Conservation (phyloP, 2,329 filamentous ascomycete genomes). For the Ascocoryne sarcoides region DNA sequence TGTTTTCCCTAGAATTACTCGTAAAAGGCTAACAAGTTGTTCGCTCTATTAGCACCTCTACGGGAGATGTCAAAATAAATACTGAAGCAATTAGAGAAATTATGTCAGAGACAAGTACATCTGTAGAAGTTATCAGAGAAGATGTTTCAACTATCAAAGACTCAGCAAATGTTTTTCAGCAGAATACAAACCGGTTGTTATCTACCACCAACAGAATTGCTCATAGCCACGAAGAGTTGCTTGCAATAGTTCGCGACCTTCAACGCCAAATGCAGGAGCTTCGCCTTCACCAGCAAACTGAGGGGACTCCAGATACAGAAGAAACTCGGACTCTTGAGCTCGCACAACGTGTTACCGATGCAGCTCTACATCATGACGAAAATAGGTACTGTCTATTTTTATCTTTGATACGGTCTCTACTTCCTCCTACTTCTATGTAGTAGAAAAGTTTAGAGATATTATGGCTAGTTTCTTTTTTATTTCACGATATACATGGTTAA, state of each 20-base stretch:
- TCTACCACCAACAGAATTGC: neutral
- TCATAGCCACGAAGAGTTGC: neutral
- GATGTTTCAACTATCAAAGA: neutral
- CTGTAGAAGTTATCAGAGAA: neutral
- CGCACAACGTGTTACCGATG: neutral
- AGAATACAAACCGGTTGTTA: neutral
- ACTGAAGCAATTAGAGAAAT: neutral
- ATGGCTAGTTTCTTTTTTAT: too few relatives aligned
- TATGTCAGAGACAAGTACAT: neutral
- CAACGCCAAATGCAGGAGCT: neutral
- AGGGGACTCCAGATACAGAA: neutral
- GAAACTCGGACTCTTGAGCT: neutral
- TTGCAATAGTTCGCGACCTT: neutral
- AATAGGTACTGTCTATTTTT: neutral
- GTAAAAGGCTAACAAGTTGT: neutral
- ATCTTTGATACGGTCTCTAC: too few relatives aligned
- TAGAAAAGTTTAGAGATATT: too few relatives aligned
- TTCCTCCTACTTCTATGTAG: too few relatives aligned
- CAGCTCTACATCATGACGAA: neutral
- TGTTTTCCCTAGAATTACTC: neutral
- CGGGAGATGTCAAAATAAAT: neutral
- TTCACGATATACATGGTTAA: too few relatives aligned
- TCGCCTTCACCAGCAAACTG: neutral
- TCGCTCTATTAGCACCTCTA: neutral
- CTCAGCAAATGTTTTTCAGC: neutral